These are phyloP conservation scores for Dendrobium nobile DNA, from an alignment of 106 monocot species.

Conservation along the genomic window DNA sequence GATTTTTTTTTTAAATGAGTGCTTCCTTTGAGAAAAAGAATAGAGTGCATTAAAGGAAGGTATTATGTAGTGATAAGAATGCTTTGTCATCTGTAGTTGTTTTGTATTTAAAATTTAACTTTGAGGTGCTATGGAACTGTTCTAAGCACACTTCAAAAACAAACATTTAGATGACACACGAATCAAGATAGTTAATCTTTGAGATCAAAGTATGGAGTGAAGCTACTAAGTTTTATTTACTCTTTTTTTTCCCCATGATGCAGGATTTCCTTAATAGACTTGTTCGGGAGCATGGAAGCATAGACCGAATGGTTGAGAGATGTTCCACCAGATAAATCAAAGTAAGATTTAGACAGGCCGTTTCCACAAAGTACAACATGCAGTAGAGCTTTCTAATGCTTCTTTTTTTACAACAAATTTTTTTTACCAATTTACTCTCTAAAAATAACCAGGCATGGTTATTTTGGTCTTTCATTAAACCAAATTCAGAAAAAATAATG, in stretches of 20 bases:
- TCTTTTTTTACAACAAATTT: background rate
- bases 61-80: background rate
- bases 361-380: background rate
- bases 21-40: background rate
- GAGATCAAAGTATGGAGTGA: background rate
- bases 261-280: conserved; percentile 22
- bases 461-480: too few species aligned
- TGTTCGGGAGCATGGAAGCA: conserved; percentile 25
- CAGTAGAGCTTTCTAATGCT: background rate
- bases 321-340: conserved; percentile 27
- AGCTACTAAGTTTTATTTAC: conserved; percentile 1
- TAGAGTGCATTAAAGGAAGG: background rate
- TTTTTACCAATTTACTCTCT: background rate
- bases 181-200: background rate
- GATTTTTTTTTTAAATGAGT: background rate
- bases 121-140: background rate
- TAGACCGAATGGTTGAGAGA: conserved; percentile 28
- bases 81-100: background rate
- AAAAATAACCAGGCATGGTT: background rate
- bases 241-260: conserved; percentile 7
- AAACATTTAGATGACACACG: background rate
- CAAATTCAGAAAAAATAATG: background rate
- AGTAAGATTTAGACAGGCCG: conserved; percentile 16
- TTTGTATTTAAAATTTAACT: background rate
- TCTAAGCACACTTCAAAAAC: background rate